Conservation (phyloP, 2,329 filamentous ascomycete genomes). For the Cercospora sp. region DNA sequence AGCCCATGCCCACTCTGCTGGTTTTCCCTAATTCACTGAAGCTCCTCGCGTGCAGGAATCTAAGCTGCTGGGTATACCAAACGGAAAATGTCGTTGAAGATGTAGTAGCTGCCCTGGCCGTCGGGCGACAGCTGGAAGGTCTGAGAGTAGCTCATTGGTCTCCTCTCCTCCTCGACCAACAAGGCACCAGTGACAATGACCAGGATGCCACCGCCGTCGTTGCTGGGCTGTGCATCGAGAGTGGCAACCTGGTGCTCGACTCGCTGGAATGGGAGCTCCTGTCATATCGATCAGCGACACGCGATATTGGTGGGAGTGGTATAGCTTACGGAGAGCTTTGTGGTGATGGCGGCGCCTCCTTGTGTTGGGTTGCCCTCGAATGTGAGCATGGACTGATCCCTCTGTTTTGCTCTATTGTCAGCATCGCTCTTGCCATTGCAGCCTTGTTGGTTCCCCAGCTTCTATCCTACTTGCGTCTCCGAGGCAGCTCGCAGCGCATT, state of each 20-base stretch:
- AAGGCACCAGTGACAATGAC: constrained; percentile 88
- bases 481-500: neutral
- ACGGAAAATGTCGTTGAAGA: constrained; percentile 95
- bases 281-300: constrained; percentile 15
- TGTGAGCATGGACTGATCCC: constrained; percentile 85
- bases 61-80: constrained; percentile 64
- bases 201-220: constrained; percentile 67
- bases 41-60: neutral
- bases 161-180: constrained; percentile 78
- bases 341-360: constrained; percentile 66
- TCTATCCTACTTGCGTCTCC: neutral
- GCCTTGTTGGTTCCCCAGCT: neutral
- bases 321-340: constrained; percentile 73
- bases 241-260: constrained; percentile 77
- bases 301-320: neutral
- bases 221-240: constrained; percentile 78
- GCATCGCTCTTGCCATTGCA: constrained; percentile 1
- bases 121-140: constrained; percentile 80
- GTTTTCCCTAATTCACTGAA: neutral
- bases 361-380: constrained; percentile 73
- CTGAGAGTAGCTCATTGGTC: constrained; percentile 89
- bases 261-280: constrained; percentile 78
- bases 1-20: neutral
- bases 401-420: constrained; percentile 52
- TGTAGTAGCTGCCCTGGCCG: constrained; percentile 68